Conservation (phyloP, 305 asterid genomes). For the Rubia peregrina region DNA sequence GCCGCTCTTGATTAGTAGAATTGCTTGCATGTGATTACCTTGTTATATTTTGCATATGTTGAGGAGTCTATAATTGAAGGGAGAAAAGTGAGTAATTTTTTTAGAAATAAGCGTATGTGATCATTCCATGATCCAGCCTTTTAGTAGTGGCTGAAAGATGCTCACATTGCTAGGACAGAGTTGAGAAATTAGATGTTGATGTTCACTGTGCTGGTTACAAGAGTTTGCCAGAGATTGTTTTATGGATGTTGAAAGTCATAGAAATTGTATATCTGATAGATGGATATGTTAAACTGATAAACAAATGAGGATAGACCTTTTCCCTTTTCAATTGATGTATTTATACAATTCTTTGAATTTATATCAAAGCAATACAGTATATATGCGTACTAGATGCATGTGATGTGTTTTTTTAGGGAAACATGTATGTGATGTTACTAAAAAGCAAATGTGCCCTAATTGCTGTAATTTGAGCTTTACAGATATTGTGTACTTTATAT, state of each 20-base stretch:
- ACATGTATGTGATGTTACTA: not conserved
- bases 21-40: conserved; percentile 3
- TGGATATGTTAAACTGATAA: not conserved
- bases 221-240: conserved; percentile 9
- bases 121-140: conserved; percentile 12
- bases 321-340: not conserved
- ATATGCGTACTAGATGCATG: not conserved
- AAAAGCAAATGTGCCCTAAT: not conserved
- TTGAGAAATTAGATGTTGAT: not conserved
- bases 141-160: conserved; percentile 15
- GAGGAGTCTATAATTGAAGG: conserved; percentile 1
- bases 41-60: conserved; percentile 8
- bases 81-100: not conserved
- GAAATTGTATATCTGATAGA: conserved; percentile 14
- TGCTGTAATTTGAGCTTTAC: not conserved
- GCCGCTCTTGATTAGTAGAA: conserved; percentile 68
- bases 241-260: conserved; percentile 4
- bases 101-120: conserved; percentile 12
- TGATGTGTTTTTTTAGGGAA: not conserved
- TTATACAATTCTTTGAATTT: conserved; percentile 8
- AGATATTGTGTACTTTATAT: not conserved
- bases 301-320: conserved; percentile 5
- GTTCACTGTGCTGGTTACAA: conserved; percentile 3
- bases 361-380: not conserved
- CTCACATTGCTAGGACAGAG: not conserved